Percentiles rank a stretch among this genome's conserved stretches.
Evolutionary conservation across 2,329 filamentous ascomycete species (phyloP).

Genomic region (Fusarium pseudocircinatum): DNA sequence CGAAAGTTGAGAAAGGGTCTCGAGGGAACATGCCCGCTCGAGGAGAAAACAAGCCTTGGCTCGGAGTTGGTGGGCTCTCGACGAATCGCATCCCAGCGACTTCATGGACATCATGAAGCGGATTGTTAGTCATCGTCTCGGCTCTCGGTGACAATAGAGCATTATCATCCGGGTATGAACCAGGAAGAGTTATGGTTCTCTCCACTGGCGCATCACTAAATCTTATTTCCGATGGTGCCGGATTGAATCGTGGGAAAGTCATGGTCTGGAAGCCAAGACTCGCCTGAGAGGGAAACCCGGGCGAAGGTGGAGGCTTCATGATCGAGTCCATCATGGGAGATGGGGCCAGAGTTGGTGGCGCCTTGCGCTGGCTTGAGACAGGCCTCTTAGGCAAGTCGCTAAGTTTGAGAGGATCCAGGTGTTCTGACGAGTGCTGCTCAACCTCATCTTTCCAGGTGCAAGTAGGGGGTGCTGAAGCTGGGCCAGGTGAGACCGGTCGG

Average conservation of each 20-base stretch:
- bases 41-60: slow-evolving; percentile 64
- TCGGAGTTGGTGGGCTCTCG: slow-evolving; percentile 62
- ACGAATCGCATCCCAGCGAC: slow-evolving; percentile 62
- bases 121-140: slow-evolving; percentile 77
- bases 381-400: slow-evolving; percentile 48
- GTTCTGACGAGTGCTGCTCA: slow-evolving; percentile 50
- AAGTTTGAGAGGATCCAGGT: slow-evolving; percentile 32
- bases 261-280: slow-evolving; percentile 57
- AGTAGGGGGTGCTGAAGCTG: slow-evolving; percentile 73
- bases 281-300: slow-evolving; percentile 54
- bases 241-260: slow-evolving; percentile 40
- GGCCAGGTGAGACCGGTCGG: slow-evolving; percentile 66
- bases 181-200: slow-evolving; percentile 50
- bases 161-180: slow-evolving; percentile 56
- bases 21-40: slow-evolving; percentile 62
- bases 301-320: slow-evolving; percentile 55
- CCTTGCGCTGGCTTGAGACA: slow-evolving; percentile 45
- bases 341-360: slow-evolving; percentile 15
- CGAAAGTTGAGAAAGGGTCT: slow-evolving; percentile 63
- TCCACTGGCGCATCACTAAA: slow-evolving; percentile 40
- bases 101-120: slow-evolving; percentile 61
- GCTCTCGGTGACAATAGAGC: slow-evolving; percentile 76
- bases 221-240: slow-evolving; percentile 15
- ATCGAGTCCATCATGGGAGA: slow-evolving; percentile 37
- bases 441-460: slow-evolving; percentile 65